These are phyloP conservation scores for Sextonia rubra DNA, from an alignment of 164 flowering plant genomes.

Conservation along the genomic window DNA sequence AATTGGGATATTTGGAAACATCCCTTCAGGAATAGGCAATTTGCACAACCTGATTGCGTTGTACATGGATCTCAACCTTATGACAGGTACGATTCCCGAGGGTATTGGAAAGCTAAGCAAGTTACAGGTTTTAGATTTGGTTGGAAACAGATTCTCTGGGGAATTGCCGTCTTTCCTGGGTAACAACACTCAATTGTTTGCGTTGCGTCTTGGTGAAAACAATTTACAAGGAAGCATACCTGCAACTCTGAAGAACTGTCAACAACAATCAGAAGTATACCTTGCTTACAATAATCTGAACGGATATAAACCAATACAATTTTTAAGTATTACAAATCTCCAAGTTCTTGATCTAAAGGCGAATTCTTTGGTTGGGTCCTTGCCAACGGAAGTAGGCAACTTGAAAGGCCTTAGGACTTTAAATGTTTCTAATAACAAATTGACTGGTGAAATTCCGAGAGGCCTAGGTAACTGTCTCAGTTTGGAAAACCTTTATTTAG, in stretches of 20 bases:
- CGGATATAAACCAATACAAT: neutral
- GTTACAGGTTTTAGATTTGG: neutral
- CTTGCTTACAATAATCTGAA: neutral
- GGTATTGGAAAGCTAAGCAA: slow-evolving; percentile 13
- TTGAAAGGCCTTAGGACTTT: neutral
- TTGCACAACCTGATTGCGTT: slow-evolving; percentile 12
- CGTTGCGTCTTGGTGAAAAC: slow-evolving; percentile 3
- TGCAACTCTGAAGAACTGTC: slow-evolving; percentile 1
- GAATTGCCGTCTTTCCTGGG: slow-evolving; percentile 13
- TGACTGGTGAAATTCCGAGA: neutral
- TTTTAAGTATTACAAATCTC: neutral
- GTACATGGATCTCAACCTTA: neutral
- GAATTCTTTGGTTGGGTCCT: too few species aligned
- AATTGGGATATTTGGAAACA: slow-evolving; percentile 27
- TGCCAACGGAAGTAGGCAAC: too few species aligned
- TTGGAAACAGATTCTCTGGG: slow-evolving; percentile 10
- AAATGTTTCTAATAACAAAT: neutral
- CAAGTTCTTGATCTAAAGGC: neutral
- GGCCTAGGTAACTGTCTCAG: neutral
- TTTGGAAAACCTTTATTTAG: too few species aligned
- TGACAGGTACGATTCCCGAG: slow-evolving; percentile 13
- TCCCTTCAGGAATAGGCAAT: too few species aligned
- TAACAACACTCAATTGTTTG: too few species aligned
- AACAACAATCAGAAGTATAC: neutral
- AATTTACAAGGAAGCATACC: slow-evolving; percentile 13